A percentile compares a stretch with the other conserved stretches of the same genome.
Evolutionary conservation across 2,329 filamentous ascomycete species (phyloP).

Genomic region (Ophiostoma novo-ulmi): DNA sequence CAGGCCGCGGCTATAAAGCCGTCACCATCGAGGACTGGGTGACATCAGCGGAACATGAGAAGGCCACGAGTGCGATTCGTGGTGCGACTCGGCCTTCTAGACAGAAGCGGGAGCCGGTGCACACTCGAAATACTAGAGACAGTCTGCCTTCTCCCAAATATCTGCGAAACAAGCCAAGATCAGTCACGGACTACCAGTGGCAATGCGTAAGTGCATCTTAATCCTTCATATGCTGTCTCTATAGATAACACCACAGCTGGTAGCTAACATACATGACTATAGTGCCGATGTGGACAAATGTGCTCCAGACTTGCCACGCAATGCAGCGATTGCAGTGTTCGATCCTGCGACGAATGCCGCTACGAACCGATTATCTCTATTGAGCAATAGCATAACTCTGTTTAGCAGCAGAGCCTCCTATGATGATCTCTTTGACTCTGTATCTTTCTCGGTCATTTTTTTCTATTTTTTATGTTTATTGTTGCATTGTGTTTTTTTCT

Average conservation of each 20-base stretch:
- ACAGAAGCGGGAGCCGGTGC: background rate
- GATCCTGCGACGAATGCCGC: background rate
- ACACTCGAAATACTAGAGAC: background rate
- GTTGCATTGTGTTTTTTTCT: background rate
- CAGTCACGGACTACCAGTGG: background rate
- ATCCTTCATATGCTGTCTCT: background rate
- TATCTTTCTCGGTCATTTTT: background rate
- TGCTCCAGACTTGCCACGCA: background rate
- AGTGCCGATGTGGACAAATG: background rate
- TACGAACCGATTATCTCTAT: too few species aligned
- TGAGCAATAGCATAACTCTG: background rate
- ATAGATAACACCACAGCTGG: background rate
- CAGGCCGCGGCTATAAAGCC: conserved; percentile 40
- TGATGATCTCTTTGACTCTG: background rate
- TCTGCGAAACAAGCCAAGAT: too few species aligned
- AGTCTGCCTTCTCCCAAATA: background rate
- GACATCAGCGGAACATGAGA: background rate
- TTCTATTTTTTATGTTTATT: background rate
- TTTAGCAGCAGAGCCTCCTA: background rate
- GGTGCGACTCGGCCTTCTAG: background rate
- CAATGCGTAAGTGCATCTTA: background rate
- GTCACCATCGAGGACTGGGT: conserved; percentile 20
- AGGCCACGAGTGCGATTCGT: background rate
- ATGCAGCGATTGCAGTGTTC: background rate
- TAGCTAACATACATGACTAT: background rate